Conservation (phyloP, 2,329 filamentous ascomycete genomes). For the Pseudogymnoascus sp. region DNA sequence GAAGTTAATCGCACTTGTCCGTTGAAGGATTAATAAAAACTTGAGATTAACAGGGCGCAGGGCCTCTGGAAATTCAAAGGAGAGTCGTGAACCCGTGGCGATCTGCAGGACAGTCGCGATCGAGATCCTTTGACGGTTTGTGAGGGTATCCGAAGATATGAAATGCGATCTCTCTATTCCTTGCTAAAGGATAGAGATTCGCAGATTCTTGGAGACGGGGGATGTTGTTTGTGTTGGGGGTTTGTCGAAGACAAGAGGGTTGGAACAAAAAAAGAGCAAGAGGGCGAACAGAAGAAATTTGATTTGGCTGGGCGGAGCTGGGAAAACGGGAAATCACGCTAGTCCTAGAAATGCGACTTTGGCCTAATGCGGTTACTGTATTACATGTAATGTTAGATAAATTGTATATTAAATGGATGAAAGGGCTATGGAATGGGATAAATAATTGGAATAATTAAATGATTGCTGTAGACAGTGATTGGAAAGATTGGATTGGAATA, state of each 20-base stretch:
- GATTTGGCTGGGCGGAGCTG: constrained; percentile 7
- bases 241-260: constrained; percentile 8
- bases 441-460: background rate
- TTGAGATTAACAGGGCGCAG: constrained; percentile 2
- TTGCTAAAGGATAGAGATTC: constrained; percentile 8
- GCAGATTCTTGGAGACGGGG: constrained; percentile 1
- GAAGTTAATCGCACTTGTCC: constrained; percentile 8
- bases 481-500: background rate
- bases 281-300: constrained; percentile 8
- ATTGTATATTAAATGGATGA: background rate
- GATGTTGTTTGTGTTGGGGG: background rate
- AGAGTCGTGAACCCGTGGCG: constrained; percentile 7
- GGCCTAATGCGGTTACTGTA: constrained; percentile 2
- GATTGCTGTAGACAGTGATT: background rate
- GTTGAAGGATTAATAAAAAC: constrained; percentile 4
- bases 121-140: background rate
- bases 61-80: constrained; percentile 10
- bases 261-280: constrained; percentile 7
- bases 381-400: constrained; percentile 1
- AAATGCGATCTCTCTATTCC: constrained; percentile 10
- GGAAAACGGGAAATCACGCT: constrained; percentile 8
- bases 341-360: background rate
- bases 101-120: constrained; percentile 8
- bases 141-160: constrained; percentile 9
- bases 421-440: background rate